phyloP scores from a whole-genome alignment of 2,329 filamentous ascomycete genomes.

The Aureobasidium namibiae region DNA sequence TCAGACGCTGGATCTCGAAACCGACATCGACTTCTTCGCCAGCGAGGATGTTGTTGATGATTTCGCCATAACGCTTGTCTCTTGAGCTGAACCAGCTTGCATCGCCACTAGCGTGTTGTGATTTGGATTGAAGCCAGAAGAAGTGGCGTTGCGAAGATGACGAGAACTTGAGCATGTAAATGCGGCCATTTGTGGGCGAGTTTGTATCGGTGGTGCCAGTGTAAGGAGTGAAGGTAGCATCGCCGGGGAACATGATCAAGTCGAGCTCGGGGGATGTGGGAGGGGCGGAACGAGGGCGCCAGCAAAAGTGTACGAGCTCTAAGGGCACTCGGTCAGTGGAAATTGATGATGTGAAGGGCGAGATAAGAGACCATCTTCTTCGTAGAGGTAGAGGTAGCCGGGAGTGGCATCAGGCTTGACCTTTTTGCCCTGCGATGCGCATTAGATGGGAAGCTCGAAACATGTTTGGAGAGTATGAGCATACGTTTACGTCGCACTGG shows the following conservation, averaged over 20 bases:
- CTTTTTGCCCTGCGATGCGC: slow-evolving; percentile 44
- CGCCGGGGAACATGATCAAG: slow-evolving; percentile 85
- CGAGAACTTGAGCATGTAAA: slow-evolving; percentile 88
- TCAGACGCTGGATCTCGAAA: slow-evolving; percentile 54
- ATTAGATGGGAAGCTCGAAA: not conserved
- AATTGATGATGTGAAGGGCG: not conserved
- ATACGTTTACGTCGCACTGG: slow-evolving; percentile 74
- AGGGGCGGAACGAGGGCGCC: slow-evolving; percentile 69
- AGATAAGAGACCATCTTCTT: slow-evolving; percentile 64
- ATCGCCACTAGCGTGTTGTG: slow-evolving; percentile 63
- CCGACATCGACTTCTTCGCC: slow-evolving; percentile 81
- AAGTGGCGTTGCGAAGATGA: slow-evolving; percentile 86
- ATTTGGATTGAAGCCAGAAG: slow-evolving; percentile 94
- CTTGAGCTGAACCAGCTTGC: slow-evolving; percentile 73
- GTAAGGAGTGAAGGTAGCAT: slow-evolving; percentile 82
- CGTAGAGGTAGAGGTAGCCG: slow-evolving; percentile 88
- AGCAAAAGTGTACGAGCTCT: slow-evolving; percentile 95
- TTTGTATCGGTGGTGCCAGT: slow-evolving; percentile 38
- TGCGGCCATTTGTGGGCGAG: slow-evolving; percentile 66
- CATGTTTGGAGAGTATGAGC: slow-evolving; percentile 26
- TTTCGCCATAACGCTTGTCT: slow-evolving; percentile 78
- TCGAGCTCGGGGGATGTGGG: slow-evolving; percentile 73
- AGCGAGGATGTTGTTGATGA: slow-evolving; percentile 76
- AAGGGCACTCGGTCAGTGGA: not conserved
- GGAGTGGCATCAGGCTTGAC: slow-evolving; percentile 64